Percentiles rank a stretch among this genome's conserved stretches.
These are phyloP conservation scores for Urostyla sp. DNA, from an alignment of 73 alveolate genomes.

Conservation along the genomic window DNA sequence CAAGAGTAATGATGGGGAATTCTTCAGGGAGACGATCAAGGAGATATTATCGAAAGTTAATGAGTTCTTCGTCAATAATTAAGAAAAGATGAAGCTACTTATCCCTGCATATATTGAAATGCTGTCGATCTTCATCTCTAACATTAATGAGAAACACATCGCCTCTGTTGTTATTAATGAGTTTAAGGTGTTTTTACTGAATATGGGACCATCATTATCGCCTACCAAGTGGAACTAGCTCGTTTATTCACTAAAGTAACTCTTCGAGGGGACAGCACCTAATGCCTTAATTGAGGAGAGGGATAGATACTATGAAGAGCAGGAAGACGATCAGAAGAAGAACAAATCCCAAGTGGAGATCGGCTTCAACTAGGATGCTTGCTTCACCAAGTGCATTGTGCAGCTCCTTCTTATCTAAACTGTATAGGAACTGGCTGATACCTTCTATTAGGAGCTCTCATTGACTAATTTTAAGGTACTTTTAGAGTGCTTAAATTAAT, in stretches of 20 bases:
- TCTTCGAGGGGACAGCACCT: slow-evolving; percentile 55
- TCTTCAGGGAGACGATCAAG: slow-evolving; percentile 42
- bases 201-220: slow-evolving; percentile 21
- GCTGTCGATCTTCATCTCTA: slow-evolving; percentile 28
- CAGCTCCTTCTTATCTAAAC: slow-evolving; percentile 53
- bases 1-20: slow-evolving; percentile 49
- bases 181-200: slow-evolving; percentile 21
- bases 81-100: neutral
- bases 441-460: slow-evolving; percentile 29
- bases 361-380: slow-evolving; percentile 45
- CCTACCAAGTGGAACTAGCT: slow-evolving; percentile 52
- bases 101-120: slow-evolving; percentile 47
- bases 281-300: slow-evolving; percentile 37
- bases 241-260: slow-evolving; percentile 19
- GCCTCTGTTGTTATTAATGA: slow-evolving; percentile 45
- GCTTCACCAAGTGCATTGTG: slow-evolving; percentile 65
- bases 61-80: slow-evolving; percentile 2
- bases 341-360: neutral
- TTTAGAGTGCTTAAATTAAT: slow-evolving; percentile 44
- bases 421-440: slow-evolving; percentile 30
- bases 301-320: slow-evolving; percentile 41
- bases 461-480: slow-evolving; percentile 4
- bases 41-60: slow-evolving; percentile 10
- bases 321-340: neutral
- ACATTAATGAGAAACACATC: slow-evolving; percentile 56